These are phyloP conservation scores for Neurospora discreta DNA, from an alignment of 495 filamentous ascomycete genomes.

Conservation along the genomic window DNA sequence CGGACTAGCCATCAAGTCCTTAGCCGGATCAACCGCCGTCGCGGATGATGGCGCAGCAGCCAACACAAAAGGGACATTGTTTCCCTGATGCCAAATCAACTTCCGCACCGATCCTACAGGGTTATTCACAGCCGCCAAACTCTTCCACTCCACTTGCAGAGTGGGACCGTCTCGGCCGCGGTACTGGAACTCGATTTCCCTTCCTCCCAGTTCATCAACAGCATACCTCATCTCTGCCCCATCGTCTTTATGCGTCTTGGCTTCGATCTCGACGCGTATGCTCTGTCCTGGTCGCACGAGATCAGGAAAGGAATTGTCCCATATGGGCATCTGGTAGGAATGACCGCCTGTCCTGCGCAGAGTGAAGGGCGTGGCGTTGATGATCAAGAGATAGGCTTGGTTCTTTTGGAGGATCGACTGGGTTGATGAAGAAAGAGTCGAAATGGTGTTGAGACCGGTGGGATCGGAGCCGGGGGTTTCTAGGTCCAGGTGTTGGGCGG, in stretches of 20 bases:
- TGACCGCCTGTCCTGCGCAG: not conserved
- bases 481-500: not conserved
- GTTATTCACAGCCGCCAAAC: not conserved
- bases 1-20: not conserved
- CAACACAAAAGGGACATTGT: not conserved
- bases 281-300: not conserved
- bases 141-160: not conserved
- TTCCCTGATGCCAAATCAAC: not conserved
- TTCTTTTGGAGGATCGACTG: not conserved
- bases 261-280: not conserved
- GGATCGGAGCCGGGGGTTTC: not conserved
- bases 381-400: not conserved
- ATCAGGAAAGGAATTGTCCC: not conserved
- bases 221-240: not conserved
- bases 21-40: not conserved
- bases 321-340: not conserved
- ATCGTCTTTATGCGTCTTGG: not conserved
- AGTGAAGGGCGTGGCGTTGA: not conserved
- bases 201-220: not conserved
- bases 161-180: not conserved
- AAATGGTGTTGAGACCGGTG: not conserved
- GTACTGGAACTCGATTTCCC: not conserved
- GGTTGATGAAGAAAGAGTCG: not conserved
- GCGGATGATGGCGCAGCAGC: not conserved
- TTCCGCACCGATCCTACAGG: not conserved